Percentiles rank a stretch among this genome's conserved stretches.
These are phyloP conservation scores for Lotus japonicus DNA, from an alignment of 306 rosid species.

Conservation along the genomic window DNA sequence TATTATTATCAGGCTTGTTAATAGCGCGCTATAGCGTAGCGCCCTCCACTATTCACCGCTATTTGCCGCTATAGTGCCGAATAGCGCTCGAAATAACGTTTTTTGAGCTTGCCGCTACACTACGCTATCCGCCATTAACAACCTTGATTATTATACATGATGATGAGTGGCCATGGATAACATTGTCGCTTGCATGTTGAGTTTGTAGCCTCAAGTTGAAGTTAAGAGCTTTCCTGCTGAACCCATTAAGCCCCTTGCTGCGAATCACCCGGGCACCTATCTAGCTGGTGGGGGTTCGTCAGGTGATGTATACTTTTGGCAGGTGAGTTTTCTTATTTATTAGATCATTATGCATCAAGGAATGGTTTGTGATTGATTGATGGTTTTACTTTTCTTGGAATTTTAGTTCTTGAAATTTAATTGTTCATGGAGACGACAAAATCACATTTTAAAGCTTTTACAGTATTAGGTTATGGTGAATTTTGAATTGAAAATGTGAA, in stretches of 20 bases:
- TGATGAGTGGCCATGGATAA: not conserved
- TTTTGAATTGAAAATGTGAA: not conserved
- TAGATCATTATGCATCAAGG: not conserved
- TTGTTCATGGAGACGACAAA: not conserved
- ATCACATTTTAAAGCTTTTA: not conserved
- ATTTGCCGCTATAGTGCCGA: too few species aligned
- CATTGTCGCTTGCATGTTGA: not conserved
- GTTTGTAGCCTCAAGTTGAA: conserved; percentile 60
- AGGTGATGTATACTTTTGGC: conserved; percentile 81
- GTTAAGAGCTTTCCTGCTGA: conserved; percentile 69
- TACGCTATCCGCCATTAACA: too few species aligned
- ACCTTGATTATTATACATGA: not conserved
- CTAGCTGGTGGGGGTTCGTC: conserved; percentile 66
- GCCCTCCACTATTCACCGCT: too few species aligned
- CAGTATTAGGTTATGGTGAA: not conserved
- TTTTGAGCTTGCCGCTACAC: too few species aligned
- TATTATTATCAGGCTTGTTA: too few species aligned
- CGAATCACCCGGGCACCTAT: conserved; percentile 57
- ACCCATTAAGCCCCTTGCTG: conserved; percentile 56
- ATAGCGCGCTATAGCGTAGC: too few species aligned
- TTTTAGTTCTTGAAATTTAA: not conserved
- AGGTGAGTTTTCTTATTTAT: conserved; percentile 32
- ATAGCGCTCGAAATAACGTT: too few species aligned
- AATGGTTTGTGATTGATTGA: not conserved
- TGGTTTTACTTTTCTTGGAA: not conserved